Percentiles rank a stretch among this genome's conserved stretches.
phyloP scores from a whole-genome alignment of 768 basidiomycete genomes.

The Mycena kentingensis region DNA sequence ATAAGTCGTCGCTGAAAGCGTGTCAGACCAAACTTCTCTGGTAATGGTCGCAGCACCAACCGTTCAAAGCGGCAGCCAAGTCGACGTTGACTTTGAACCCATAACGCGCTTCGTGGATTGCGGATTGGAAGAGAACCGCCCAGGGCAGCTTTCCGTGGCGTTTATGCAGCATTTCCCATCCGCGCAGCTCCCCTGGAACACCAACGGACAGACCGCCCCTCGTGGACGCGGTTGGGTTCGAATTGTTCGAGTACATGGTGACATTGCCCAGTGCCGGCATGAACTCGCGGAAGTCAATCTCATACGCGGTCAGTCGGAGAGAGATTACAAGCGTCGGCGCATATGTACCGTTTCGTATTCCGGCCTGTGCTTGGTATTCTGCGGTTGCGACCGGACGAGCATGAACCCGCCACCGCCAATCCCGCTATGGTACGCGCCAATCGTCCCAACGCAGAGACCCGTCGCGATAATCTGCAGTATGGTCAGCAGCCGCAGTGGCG shows the following conservation, averaged over 20 bases:
- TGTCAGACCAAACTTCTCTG: background rate
- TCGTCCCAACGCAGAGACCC: slow-evolving; percentile 39
- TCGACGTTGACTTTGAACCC: slow-evolving; percentile 25
- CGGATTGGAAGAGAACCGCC: slow-evolving; percentile 61
- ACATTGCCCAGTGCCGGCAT: slow-evolving; percentile 53
- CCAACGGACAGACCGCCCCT: slow-evolving; percentile 70
- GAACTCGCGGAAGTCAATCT: slow-evolving; percentile 71
- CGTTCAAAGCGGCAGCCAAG: slow-evolving; percentile 12
- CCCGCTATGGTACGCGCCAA: slow-evolving; percentile 43
- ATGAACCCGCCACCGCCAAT: slow-evolving; percentile 29
- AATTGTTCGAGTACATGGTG: slow-evolving; percentile 56
- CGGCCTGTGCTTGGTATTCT: background rate
- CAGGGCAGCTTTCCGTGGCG: slow-evolving; percentile 69
- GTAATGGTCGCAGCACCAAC: background rate
- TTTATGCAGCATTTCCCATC: slow-evolving; percentile 62
- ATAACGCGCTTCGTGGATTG: slow-evolving; percentile 51
- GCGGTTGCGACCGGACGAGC: slow-evolving; percentile 14
- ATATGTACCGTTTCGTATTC: slow-evolving; percentile 13
- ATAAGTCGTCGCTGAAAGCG: background rate
- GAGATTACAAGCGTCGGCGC: background rate
- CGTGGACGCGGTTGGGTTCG: slow-evolving; percentile 39
- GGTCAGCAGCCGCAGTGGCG: background rate
- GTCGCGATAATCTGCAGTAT: slow-evolving; percentile 36
- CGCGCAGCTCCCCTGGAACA: slow-evolving; percentile 74
- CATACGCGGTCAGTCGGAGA: slow-evolving; percentile 39